Evolutionary conservation across 2,329 filamentous ascomycete species (phyloP).

Genomic region (Gaeumannomyces sp.): DNA sequence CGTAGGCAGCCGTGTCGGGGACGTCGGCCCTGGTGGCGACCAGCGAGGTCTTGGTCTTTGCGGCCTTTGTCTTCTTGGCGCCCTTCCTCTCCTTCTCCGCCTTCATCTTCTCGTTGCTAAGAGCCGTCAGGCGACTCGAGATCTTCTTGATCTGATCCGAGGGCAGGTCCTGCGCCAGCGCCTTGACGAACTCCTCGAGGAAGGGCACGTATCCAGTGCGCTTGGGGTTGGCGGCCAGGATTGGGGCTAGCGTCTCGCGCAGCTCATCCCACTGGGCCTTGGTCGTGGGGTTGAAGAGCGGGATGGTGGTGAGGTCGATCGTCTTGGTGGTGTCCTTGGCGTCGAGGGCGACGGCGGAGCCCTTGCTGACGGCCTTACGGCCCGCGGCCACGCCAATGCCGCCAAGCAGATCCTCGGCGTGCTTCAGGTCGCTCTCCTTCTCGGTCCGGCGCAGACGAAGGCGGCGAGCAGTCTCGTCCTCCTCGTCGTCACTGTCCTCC

Average conservation of each 20-base stretch:
- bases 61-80: constrained; percentile 93
- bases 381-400: constrained; percentile 60
- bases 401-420: constrained; percentile 87
- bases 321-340: constrained; percentile 67
- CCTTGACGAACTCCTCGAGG: constrained; percentile 84
- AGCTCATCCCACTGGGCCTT: constrained; percentile 81
- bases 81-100: constrained; percentile 94
- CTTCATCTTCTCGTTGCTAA: constrained; percentile 97
- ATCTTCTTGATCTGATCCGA: constrained; percentile 98
- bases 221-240: constrained; percentile 69
- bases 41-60: constrained; percentile 87
- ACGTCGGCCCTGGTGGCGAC: constrained; percentile 56
- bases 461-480: constrained; percentile 66
- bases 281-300: constrained; percentile 82
- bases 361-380: constrained; percentile 61
- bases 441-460: constrained; percentile 72
- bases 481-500: constrained; percentile 57
- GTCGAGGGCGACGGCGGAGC: constrained; percentile 62
- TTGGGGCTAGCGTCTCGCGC: constrained; percentile 70
- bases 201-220: constrained; percentile 83
- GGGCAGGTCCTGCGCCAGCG: constrained; percentile 77
- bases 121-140: constrained; percentile 75
- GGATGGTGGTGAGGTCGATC: constrained; percentile 72
- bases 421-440: constrained; percentile 79
- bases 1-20: constrained; percentile 67